phyloP scores from a whole-genome alignment of 202 grass and related monocot genomes.

The Zizania palustris region DNA sequence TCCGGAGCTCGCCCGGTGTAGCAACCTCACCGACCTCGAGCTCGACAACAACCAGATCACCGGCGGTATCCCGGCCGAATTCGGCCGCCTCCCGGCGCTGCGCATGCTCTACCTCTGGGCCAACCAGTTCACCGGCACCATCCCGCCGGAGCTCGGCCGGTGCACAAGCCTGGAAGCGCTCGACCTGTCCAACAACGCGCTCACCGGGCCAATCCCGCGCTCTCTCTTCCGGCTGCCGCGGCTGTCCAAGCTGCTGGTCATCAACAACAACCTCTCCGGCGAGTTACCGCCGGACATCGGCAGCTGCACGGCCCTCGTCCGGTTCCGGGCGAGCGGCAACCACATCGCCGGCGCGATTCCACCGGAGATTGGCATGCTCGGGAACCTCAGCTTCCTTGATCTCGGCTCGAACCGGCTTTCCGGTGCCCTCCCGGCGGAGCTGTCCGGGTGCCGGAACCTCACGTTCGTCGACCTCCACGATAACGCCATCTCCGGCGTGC shows the following conservation, averaged over 20 bases:
- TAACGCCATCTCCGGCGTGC: conserved; percentile 60
- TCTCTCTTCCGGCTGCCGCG: conserved; percentile 55
- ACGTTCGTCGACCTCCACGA: conserved; percentile 78
- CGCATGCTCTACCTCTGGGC: conserved; percentile 84
- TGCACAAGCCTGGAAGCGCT: conserved; percentile 69
- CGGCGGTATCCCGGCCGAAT: conserved; percentile 49
- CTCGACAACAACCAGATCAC: conserved; percentile 88
- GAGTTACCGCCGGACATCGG: conserved; percentile 69
- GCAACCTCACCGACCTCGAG: conserved; percentile 79
- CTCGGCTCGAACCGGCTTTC: conserved; percentile 67
- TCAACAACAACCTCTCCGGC: conserved; percentile 71
- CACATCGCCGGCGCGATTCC: conserved; percentile 63
- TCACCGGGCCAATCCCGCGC: conserved; percentile 58
- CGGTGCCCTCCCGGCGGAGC: conserved; percentile 48
- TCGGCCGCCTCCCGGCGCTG: conserved; percentile 54
- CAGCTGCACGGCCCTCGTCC: conserved; percentile 65
- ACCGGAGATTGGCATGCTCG: conserved; percentile 57
- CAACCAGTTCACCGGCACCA: conserved; percentile 61
- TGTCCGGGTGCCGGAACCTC: conserved; percentile 63
- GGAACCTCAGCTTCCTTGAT: conserved; percentile 81
- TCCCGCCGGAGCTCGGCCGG: conserved; percentile 67
- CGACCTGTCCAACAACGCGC: conserved; percentile 74
- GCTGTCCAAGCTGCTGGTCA: conserved; percentile 69
- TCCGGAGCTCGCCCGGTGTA: conserved; percentile 54
- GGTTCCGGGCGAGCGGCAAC: conserved; percentile 70